phyloP scores from a whole-genome alignment of 2,329 filamentous ascomycete genomes.

The Corinectria fuckeliana region DNA sequence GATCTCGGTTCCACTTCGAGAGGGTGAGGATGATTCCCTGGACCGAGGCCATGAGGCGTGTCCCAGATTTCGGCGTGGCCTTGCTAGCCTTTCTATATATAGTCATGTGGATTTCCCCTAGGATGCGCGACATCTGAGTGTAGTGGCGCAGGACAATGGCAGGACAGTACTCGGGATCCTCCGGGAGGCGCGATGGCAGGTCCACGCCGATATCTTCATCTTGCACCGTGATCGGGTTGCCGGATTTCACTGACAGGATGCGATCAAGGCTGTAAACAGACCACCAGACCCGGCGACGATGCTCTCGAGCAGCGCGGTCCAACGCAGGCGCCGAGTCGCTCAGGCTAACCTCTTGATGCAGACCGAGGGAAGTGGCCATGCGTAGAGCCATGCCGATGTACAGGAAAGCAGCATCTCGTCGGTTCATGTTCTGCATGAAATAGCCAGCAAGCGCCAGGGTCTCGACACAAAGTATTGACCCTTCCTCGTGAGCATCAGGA shows the following conservation, averaged over 20 bases:
- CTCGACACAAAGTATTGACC: neutral
- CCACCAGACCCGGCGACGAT: slow-evolving; percentile 42
- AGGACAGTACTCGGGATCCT: slow-evolving; percentile 37
- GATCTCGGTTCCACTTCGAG: neutral
- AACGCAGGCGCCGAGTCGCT: slow-evolving; percentile 8
- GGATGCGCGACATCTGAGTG: slow-evolving; percentile 40
- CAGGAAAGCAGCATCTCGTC: slow-evolving; percentile 32
- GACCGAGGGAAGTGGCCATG: slow-evolving; percentile 48
- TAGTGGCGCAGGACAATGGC: slow-evolving; percentile 34
- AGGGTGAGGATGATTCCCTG: slow-evolving; percentile 7
- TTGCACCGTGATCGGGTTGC: slow-evolving; percentile 40
- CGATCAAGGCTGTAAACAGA: slow-evolving; percentile 44
- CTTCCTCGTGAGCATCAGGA: slow-evolving; percentile 62
- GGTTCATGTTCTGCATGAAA: slow-evolving; percentile 21
- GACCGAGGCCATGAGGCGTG: slow-evolving; percentile 4
- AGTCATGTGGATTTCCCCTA: slow-evolving; percentile 54
- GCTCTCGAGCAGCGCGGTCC: slow-evolving; percentile 34
- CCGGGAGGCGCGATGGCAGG: neutral
- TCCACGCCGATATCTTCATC: slow-evolving; percentile 45
- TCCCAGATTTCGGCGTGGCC: slow-evolving; percentile 2
- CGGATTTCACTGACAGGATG: slow-evolving; percentile 42
- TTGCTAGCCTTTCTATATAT: slow-evolving; percentile 9
- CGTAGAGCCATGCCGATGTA: slow-evolving; percentile 47
- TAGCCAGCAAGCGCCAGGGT: neutral
- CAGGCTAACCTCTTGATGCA: slow-evolving; percentile 45